Conservation (phyloP, 306 rosid species). For the Prunus fruticosa region DNA sequence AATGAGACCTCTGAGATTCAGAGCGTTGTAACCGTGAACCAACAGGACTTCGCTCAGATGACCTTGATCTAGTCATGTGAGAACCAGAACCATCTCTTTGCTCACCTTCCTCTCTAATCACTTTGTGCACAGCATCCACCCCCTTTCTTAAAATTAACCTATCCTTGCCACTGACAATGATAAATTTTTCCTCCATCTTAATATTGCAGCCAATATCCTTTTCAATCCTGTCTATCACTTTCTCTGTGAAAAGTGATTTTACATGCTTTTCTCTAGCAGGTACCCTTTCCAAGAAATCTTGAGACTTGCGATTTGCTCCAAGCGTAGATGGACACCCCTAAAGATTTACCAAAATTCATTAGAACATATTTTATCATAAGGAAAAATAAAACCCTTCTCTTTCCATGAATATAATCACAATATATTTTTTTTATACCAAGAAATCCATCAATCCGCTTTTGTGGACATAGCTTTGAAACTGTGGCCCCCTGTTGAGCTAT, state of each 20-base stretch:
- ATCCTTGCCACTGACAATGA: conserved; percentile 92
- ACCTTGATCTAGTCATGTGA: conserved; percentile 67
- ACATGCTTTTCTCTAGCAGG: conserved; percentile 87
- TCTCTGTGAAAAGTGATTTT: conserved; percentile 72
- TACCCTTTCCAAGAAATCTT: conserved; percentile 93
- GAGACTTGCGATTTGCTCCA: conserved; percentile 93
- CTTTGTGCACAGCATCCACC: conserved; percentile 90
- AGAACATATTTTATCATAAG: conserved; percentile 24
- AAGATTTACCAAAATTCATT: conserved; percentile 22
- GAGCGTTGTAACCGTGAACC: conserved; percentile 63
- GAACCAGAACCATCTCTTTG: conserved; percentile 66
- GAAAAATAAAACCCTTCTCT: conserved; percentile 1
- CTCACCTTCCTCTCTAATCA: conserved; percentile 77
- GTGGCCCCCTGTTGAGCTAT: too few species aligned
- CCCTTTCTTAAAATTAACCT: conserved; percentile 80
- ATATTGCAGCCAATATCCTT: conserved; percentile 88
- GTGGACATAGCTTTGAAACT: too few species aligned
- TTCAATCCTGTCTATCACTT: conserved; percentile 74
- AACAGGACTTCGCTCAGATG: conserved; percentile 87
- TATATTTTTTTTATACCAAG: too few species aligned
- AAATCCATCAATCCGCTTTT: too few species aligned
- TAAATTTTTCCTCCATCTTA: conserved; percentile 92
- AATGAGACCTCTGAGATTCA: conserved; percentile 71
- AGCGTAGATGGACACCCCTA: conserved; percentile 98
- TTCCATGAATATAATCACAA: not conserved